These are phyloP conservation scores for Chaetomium tenue DNA, from an alignment of 495 filamentous ascomycete genomes.

Conservation along the genomic window DNA sequence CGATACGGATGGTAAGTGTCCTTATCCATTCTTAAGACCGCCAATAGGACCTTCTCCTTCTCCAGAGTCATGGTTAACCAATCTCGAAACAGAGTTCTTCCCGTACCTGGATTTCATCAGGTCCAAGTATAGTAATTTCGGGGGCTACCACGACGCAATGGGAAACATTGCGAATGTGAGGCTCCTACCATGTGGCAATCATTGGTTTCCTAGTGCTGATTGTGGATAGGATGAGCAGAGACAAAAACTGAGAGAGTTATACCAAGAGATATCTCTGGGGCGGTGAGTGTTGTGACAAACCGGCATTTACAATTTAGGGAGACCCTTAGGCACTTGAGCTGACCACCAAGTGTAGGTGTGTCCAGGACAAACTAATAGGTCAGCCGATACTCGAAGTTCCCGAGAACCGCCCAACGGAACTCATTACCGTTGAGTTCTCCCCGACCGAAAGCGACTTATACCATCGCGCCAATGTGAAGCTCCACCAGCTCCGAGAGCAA, in stretches of 20 bases:
- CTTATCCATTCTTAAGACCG: neutral
- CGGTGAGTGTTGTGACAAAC: slow-evolving; percentile 7
- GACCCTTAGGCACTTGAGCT: too few relatives aligned
- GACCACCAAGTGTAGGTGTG: too few relatives aligned
- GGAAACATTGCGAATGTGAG: slow-evolving; percentile 40
- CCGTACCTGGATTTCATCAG: slow-evolving; percentile 61
- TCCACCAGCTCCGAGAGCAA: too few relatives aligned
- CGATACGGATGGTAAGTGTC: slow-evolving; percentile 26
- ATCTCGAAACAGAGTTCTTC: slow-evolving; percentile 46
- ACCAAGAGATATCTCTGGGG: slow-evolving; percentile 13
- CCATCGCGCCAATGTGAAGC: too few relatives aligned
- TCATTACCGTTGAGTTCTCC: too few relatives aligned
- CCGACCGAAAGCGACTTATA: too few relatives aligned
- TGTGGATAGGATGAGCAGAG: neutral
- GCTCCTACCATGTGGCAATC: neutral
- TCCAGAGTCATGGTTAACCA: neutral
- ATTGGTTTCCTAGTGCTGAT: neutral
- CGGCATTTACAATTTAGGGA: neutral
- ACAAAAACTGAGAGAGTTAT: neutral
- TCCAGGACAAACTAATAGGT: too few relatives aligned
- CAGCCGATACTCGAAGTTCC: too few relatives aligned
- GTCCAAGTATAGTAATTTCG: slow-evolving; percentile 46
- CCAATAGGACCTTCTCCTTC: neutral
- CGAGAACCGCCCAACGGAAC: too few relatives aligned
- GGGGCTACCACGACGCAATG: slow-evolving; percentile 30